Base-by-base conservation (phyloP, 2,329 filamentous ascomycete genomes). In the Aspergillus piperis region DNA sequence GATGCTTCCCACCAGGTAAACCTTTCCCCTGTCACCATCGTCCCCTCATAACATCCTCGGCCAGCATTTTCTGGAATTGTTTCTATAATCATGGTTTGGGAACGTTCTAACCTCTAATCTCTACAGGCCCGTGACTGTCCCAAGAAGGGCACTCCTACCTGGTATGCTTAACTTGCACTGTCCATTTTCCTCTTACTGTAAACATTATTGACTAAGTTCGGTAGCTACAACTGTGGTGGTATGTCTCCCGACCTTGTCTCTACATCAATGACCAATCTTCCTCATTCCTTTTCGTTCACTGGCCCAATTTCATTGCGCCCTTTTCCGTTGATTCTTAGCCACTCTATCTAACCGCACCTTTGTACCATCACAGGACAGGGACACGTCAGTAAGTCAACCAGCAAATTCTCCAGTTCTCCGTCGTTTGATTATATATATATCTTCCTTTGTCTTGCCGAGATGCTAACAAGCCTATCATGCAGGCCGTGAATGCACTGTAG, bases 401-500 rank as follows among this genome's bases (percentile, higher is more conserved):
- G 19, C 42, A 2, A 36, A 19, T 56, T 54, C 42, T 41, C 42
- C 17, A 39, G n/a, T 64, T 52, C 61, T 11, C 23, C 53, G n/a
- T 41, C 32, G 13, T 36, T 36, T 36, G 5, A 36, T 36, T 5
- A 13, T 30, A 10, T 32, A 32, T 36, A 13, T 13, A 13, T 30
- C 10, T 30, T 30, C 27, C 27, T 30, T 30, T 30, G 3, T 30
- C 8, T 36, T 36, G 5, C 13, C 47, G 10, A 23, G 17, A 27
- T 48, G 39, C 36, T 50, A 50, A 50, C 5, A 49, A 8, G 11
- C 44, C 15, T n/a, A 55, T 58, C 23, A 17, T 57, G 54, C 58
- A 90, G 88, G 90, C 85, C 91, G 93, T 78, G 94, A 98, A 76
- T 98, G 94, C 85, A 88, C 90, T 65, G 88, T 91, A 77, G 89